These are phyloP conservation scores for Colletotrichum paranaense DNA, from an alignment of 2,329 filamentous ascomycete genomes.

Conservation along the genomic window DNA sequence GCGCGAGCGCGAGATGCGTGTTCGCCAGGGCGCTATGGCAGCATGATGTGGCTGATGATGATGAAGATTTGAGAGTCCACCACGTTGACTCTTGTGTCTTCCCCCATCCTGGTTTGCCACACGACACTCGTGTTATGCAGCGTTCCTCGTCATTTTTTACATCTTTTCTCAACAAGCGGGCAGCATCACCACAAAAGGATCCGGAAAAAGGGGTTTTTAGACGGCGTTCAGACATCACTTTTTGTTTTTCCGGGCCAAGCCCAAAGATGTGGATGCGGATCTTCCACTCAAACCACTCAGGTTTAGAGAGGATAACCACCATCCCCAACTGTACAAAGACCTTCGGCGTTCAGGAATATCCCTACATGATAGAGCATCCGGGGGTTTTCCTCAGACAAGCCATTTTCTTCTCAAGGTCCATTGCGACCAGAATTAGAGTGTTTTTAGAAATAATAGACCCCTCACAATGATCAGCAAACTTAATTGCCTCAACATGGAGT, in stretches of 20 bases:
- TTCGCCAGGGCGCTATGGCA: constrained; percentile 23
- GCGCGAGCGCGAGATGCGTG: constrained; percentile 67
- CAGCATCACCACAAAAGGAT: constrained; percentile 22
- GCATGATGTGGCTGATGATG: neutral
- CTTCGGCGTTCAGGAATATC: constrained; percentile 28
- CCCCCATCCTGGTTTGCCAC: neutral
- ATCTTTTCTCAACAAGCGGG: constrained; percentile 15
- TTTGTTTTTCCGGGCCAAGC: neutral
- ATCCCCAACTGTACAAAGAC: constrained; percentile 18
- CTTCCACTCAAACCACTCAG: neutral
- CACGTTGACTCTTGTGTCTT: neutral
- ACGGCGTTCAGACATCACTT: constrained; percentile 21
- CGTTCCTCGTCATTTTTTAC: constrained; percentile 19
- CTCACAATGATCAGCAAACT: constrained; percentile 18
- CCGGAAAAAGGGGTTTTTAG: constrained; percentile 17
- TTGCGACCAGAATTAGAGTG: constrained; percentile 12
- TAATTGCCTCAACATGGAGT: neutral
- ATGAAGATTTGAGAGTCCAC: neutral
- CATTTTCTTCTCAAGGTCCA: neutral
- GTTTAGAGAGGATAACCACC: neutral
- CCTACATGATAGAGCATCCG: constrained; percentile 29
- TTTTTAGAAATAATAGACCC: constrained; percentile 18
- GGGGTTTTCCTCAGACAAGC: neutral
- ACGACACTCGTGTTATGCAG: constrained; percentile 13
- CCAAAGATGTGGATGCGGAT: neutral